These are phyloP conservation scores for Stromatinia cepivora DNA, from an alignment of 2,329 filamentous ascomycete species.

Conservation along the genomic window DNA sequence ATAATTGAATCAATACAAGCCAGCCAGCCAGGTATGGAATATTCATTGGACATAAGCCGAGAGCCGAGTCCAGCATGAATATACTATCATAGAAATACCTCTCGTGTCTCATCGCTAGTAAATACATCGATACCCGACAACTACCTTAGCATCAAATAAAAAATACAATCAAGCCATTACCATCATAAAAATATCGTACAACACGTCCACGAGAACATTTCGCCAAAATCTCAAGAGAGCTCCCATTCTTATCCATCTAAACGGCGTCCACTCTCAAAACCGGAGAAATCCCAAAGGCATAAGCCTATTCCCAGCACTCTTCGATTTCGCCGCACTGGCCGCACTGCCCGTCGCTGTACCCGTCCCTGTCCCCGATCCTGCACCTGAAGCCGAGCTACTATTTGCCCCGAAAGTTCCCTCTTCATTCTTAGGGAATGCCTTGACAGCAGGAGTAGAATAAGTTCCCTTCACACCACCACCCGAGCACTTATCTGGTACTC, in stretches of 20 bases:
- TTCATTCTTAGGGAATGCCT: constrained; percentile 4
- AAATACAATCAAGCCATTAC: neutral
- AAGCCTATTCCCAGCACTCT: constrained; percentile 16
- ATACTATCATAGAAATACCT: neutral
- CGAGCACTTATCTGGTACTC: constrained; percentile 7
- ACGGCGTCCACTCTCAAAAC: neutral
- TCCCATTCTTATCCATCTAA: no score
- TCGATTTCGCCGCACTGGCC: neutral
- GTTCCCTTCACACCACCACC: neutral
- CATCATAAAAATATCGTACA: neutral
- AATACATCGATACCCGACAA: neutral
- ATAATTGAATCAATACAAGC: no score
- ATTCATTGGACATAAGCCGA: neutral
- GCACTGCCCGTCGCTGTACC: constrained; percentile 10
- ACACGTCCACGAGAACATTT: neutral
- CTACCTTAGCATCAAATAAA: neutral
- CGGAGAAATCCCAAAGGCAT: neutral
- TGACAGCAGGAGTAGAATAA: neutral
- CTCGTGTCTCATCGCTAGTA: neutral
- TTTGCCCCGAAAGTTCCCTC: constrained; percentile 15
- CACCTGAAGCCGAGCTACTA: neutral
- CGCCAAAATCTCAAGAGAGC: neutral
- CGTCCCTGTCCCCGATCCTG: neutral
- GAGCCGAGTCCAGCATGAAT: neutral
- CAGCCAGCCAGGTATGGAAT: neutral